Evolutionary conservation across 1,284 basidiomycete genomes (phyloP).

Genomic region (Cutaneotrichosporon dermatis): DNA sequence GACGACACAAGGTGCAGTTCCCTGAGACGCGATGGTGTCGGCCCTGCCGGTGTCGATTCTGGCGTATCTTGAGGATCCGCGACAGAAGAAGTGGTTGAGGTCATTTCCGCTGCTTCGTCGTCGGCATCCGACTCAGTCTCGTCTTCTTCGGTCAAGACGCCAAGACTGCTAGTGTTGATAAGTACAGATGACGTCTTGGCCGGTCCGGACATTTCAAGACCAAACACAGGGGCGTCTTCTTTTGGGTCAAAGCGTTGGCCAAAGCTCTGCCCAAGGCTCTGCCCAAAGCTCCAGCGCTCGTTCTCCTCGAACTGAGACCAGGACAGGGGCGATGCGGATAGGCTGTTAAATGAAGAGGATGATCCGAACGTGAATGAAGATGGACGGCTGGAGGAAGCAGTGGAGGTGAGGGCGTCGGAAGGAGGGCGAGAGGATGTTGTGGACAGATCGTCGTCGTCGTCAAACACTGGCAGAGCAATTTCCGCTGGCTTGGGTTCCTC

Average conservation of each 20-base stretch:
- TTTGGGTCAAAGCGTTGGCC: constrained; percentile 22
- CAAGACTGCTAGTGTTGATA: constrained; percentile 22
- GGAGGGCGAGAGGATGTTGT: constrained; percentile 30
- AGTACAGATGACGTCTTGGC: constrained; percentile 18
- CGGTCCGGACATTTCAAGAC: constrained; percentile 12
- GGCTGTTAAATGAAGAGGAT: constrained; percentile 18
- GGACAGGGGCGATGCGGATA: constrained; percentile 19
- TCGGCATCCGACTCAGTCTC: constrained; percentile 39
- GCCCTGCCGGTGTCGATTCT: constrained; percentile 14
- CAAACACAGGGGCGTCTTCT: constrained; percentile 25
- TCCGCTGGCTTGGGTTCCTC: constrained; percentile 18
- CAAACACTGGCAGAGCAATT: constrained; percentile 40
- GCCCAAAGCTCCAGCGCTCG: constrained; percentile 20
- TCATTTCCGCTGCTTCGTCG: constrained; percentile 8
- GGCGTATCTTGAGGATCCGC: constrained; percentile 6
- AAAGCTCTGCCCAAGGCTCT: constrained; percentile 13
- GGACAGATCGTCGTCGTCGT: constrained; percentile 39
- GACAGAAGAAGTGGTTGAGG: constrained; percentile 4
- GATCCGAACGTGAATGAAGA: constrained; percentile 25
- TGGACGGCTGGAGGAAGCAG: constrained; percentile 28
- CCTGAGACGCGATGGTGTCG: constrained; percentile 31
- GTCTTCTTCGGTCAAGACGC: constrained; percentile 37
- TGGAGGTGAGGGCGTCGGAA: constrained; percentile 29
- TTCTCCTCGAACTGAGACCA: constrained; percentile 24
- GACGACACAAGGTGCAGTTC: constrained; percentile 38